These are phyloP conservation scores for Chaetomium cochliodes DNA, from an alignment of 495 filamentous ascomycete genomes.

Conservation along the genomic window DNA sequence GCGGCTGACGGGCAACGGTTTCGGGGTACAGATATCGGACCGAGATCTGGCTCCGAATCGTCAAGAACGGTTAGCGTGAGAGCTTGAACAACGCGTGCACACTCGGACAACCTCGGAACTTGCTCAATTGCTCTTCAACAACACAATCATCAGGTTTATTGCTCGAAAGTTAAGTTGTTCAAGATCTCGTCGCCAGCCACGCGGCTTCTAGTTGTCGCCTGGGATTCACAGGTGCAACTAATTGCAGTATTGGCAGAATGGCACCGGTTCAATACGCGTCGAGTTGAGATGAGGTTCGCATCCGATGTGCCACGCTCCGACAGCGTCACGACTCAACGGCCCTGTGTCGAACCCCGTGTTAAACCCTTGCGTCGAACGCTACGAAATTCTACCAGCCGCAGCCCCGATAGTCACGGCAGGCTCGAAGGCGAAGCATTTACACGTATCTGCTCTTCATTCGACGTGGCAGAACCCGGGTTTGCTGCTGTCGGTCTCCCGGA, in stretches of 20 bases:
- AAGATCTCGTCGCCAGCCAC: not conserved
- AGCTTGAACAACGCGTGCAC: not conserved
- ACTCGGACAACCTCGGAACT: not conserved
- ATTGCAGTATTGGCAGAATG: not conserved
- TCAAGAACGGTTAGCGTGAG: not conserved
- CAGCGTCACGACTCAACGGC: not conserved
- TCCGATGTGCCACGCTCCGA: not conserved
- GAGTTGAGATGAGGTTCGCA: not conserved
- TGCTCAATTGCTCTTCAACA: not conserved
- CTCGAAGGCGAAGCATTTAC: too few relatives aligned
- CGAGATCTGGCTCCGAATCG: constrained; percentile 11
- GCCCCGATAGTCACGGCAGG: not conserved
- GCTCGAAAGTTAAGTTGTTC: not conserved
- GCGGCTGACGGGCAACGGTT: not conserved
- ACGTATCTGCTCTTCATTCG: too few relatives aligned
- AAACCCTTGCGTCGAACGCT: not conserved
- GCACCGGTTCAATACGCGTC: not conserved
- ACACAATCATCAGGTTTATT: not conserved
- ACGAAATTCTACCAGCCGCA: not conserved
- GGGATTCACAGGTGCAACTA: not conserved
- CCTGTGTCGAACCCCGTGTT: not conserved
- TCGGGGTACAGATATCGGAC: constrained; percentile 15
- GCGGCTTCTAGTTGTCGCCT: not conserved
- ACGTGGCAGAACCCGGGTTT: too few relatives aligned
- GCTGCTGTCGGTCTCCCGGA: too few relatives aligned